Percentiles rank a stretch among this genome's conserved stretches.
Evolutionary conservation across 768 basidiomycete genomes (phyloP).

Genomic region (button mushroom (Agaricus bisporus)): DNA sequence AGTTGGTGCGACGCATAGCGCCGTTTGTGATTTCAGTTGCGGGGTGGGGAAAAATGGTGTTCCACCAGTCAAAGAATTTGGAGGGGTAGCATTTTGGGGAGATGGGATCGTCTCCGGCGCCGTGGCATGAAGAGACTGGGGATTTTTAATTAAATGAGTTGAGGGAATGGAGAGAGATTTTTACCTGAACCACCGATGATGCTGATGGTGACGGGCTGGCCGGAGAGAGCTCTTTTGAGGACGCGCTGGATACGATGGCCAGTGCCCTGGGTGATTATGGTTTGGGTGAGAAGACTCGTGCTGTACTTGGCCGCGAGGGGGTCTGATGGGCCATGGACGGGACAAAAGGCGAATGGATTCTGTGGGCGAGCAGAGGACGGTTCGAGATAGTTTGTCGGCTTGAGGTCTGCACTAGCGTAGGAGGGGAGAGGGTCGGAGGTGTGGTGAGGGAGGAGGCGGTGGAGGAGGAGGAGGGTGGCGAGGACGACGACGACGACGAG

Average conservation of each 20-base stretch:
- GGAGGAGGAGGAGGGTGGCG: slow-evolving; percentile 35
- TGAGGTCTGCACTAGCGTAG: slow-evolving; percentile 43
- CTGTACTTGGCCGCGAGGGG: slow-evolving; percentile 76
- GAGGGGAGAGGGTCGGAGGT: slow-evolving; percentile 19
- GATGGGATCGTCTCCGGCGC: slow-evolving; percentile 87
- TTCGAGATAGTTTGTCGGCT: slow-evolving; percentile 83
- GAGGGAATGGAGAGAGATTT: too few relatives aligned
- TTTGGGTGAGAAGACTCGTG: slow-evolving; percentile 64
- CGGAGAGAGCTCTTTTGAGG: slow-evolving; percentile 76
- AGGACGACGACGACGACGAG: slow-evolving; percentile 49
- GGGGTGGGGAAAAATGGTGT: slow-evolving; percentile 94
- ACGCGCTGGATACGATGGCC: slow-evolving; percentile 79
- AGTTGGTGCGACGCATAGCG: slow-evolving; percentile 86
- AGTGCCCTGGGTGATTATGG: slow-evolving; percentile 71
- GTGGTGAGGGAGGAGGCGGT: slow-evolving; percentile 47
- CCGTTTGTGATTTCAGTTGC: slow-evolving; percentile 98
- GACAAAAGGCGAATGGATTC: slow-evolving; percentile 90
- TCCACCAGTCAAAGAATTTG: slow-evolving; percentile 98
- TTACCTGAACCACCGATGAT: slow-evolving; percentile 86
- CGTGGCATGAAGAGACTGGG: slow-evolving; percentile 87
- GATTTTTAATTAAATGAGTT: slow-evolving; percentile 6
- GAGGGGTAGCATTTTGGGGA: slow-evolving; percentile 84
- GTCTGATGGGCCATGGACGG: slow-evolving; percentile 79
- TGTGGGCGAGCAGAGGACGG: slow-evolving; percentile 40
- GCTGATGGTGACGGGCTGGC: slow-evolving; percentile 84